Percentiles rank a stretch among this genome's conserved stretches.
Evolutionary conservation across 768 basidiomycete genomes (phyloP).

Genomic region (Ramaria sp.): DNA sequence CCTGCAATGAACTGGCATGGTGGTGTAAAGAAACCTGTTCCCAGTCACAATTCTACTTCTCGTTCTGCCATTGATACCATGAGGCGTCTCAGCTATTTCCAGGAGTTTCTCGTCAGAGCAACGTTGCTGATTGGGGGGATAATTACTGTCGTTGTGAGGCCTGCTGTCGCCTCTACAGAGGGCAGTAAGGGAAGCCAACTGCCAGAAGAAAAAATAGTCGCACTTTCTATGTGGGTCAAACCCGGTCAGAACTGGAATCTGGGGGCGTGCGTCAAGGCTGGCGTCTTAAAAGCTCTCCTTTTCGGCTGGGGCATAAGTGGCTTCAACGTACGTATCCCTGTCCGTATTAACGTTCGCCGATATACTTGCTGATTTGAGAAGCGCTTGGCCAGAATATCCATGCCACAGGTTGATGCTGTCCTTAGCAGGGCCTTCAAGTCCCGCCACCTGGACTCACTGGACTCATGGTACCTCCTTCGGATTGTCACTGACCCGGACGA

Average conservation of each 20-base stretch:
- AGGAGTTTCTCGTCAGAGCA: slow-evolving; percentile 8
- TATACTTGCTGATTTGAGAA: not conserved
- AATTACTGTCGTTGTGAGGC: slow-evolving; percentile 9
- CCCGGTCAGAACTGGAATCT: slow-evolving; percentile 12
- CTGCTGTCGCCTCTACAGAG: not conserved
- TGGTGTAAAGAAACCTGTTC: not conserved
- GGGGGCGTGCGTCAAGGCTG: slow-evolving; percentile 7
- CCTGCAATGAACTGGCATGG: slow-evolving; percentile 17
- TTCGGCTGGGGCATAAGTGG: slow-evolving; percentile 11
- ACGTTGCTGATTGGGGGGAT: slow-evolving; percentile 9
- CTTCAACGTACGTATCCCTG: slow-evolving; percentile 10
- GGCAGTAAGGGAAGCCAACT: not conserved
- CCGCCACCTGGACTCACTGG: slow-evolving; percentile 5
- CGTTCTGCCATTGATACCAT: not conserved
- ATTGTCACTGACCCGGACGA: slow-evolving; percentile 11
- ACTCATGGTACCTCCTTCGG: slow-evolving; percentile 13
- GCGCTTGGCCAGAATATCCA: slow-evolving; percentile 4
- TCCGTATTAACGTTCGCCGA: not conserved
- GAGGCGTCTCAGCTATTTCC: slow-evolving; percentile 12
- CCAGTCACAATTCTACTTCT: not conserved
- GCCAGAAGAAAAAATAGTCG: slow-evolving; percentile 11
- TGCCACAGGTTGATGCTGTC: slow-evolving; percentile 9
- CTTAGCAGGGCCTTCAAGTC: slow-evolving; percentile 7
- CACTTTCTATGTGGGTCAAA: slow-evolving; percentile 13
- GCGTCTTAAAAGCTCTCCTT: slow-evolving; percentile 5